phyloP scores from a whole-genome alignment of 495 filamentous ascomycete species.

The Aspergillus affinis region DNA sequence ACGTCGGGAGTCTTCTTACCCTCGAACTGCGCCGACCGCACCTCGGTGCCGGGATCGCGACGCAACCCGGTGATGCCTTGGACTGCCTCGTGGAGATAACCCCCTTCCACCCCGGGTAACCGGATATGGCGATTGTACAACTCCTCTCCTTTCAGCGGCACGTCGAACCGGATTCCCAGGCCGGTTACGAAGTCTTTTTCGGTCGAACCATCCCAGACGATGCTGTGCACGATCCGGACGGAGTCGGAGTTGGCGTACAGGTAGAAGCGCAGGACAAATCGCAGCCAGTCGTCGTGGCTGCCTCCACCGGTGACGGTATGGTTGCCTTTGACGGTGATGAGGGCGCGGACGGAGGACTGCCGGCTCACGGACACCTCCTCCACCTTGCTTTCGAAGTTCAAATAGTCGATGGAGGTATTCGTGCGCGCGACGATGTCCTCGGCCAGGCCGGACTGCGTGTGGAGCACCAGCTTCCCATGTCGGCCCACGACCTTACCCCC shows the following conservation, averaged over 20 bases:
- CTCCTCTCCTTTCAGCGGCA: constrained; percentile 37
- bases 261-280: constrained; percentile 44
- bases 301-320: constrained; percentile 12
- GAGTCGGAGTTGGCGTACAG: constrained; percentile 41
- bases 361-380: constrained; percentile 20
- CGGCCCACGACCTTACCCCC: constrained; percentile 38
- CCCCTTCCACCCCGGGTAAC: constrained; percentile 37
- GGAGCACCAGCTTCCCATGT: constrained; percentile 41
- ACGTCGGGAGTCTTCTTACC: constrained; percentile 30
- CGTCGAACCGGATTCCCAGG: constrained; percentile 39
- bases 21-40: constrained; percentile 35
- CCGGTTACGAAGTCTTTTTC: constrained; percentile 36
- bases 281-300: constrained; percentile 33
- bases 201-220: constrained; percentile 37
- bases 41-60: constrained; percentile 34
- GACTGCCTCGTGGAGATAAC: constrained; percentile 40
- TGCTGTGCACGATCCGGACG: constrained; percentile 37
- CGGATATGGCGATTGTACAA: constrained; percentile 42
- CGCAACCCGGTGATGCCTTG: constrained; percentile 43
- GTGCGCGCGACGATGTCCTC: constrained; percentile 25
- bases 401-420: constrained; percentile 20
- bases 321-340: constrained; percentile 37
- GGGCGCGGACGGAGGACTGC: constrained; percentile 24
- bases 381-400: constrained; percentile 23
- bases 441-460: constrained; percentile 32